These are phyloP conservation scores for Zygosaccharomyces pseudobailii DNA, from an alignment of 1,139 yeast species.

Conservation along the genomic window DNA sequence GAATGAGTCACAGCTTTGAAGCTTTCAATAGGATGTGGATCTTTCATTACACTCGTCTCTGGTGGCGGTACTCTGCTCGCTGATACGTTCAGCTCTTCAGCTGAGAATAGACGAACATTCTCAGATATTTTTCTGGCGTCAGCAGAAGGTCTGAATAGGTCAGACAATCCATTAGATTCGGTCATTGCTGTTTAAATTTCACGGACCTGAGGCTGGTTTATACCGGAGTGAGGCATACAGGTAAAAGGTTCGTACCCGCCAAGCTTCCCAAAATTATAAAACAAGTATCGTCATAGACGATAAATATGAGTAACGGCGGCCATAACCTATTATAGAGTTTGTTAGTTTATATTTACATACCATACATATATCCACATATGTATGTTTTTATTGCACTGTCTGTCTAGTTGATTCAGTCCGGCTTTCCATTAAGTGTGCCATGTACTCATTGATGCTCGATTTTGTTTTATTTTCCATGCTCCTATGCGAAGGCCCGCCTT, in stretches of 20 bases:
- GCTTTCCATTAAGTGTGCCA: slow-evolving; percentile 27
- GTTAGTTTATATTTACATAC: neutral
- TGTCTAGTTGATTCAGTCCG: slow-evolving; percentile 13
- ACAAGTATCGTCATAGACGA: neutral
- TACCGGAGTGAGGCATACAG: neutral
- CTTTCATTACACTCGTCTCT: slow-evolving; percentile 13
- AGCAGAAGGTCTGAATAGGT: neutral
- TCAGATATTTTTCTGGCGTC: slow-evolving; percentile 11
- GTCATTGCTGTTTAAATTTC: neutral
- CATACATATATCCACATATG: neutral
- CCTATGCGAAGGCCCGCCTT: slow-evolving; percentile 15
- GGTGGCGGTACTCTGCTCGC: slow-evolving; percentile 21
- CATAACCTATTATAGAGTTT: neutral
- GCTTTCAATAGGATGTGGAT: slow-evolving; percentile 14
- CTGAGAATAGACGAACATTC: slow-evolving; percentile 8
- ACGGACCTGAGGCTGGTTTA: neutral
- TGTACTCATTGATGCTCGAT: slow-evolving; percentile 25
- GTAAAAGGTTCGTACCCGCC: slow-evolving; percentile 3
- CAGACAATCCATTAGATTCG: neutral
- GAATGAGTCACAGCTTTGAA: slow-evolving; percentile 22
- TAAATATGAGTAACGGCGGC: neutral
- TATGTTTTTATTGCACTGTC: neutral
- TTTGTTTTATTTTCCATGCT: slow-evolving; percentile 12
- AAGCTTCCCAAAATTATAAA: neutral
- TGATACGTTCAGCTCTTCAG: slow-evolving; percentile 6